Base-by-base conservation (phyloP, 23 red algal genomes). In the Chondrus crispus region DNA sequence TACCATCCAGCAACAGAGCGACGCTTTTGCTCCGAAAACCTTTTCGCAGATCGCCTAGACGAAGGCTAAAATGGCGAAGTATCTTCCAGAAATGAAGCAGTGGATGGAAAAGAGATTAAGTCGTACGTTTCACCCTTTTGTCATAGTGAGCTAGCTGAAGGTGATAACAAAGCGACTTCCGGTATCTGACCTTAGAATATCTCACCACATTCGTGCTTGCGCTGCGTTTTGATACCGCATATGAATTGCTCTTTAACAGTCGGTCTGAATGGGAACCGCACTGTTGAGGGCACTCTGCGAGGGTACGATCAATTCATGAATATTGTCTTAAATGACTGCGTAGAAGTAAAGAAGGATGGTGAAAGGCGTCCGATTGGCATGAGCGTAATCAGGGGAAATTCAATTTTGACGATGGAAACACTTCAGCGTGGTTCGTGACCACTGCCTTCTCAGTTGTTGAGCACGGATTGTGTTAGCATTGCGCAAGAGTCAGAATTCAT, bases 301-400 rank as follows among this genome's bases (percentile, higher is more conserved):
- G 96, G 96, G 22, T 98, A 98, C 71, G 96, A 98, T 72, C 96
- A 98, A 51, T 98, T 98, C 46, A 95, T 94, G 82, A 98, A 98
- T 68, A 74, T 94, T 75, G 91, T 94, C 3, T 35, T 98, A 11
- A 86, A 89, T 50, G 96, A 98, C 66, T 90, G 81, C 39, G 77
- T 95, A 16, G 91, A 95, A 46, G 45, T 84, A 3, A 74, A 24
- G 22, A 8, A 45, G 6, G 77, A 74, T 39, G 89, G 89, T 16
- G 74, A 92, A 24, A 66, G 62, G 62, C 76, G 89, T 28, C 45
- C 43, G 35, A 74, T 92, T 50, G 89, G 89, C 28, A 92, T 84
- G 79, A 84, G 58, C 66, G 89, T 92, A n/a, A 92, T 92, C 62
- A 75, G 89, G n/a, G 89, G 89, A 20, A 84, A 82, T 84, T 84